Evolutionary conservation across 2,329 filamentous ascomycete genomes (phyloP), one percentile per base, ranked within the genome.

Genomic region (Penicillium sclerotiorum): DNA sequence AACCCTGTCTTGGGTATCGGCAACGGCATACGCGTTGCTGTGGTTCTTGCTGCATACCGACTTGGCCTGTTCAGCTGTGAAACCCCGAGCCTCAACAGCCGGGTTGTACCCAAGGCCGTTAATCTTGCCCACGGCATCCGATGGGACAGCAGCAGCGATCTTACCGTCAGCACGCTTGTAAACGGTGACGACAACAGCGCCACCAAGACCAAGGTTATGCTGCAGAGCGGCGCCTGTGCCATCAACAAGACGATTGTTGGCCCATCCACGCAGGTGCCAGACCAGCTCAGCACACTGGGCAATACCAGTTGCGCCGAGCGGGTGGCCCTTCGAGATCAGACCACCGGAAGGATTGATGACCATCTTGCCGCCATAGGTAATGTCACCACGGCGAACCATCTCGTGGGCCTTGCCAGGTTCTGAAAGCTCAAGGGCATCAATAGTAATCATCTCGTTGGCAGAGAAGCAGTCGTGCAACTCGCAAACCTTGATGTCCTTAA

Each of bases 401-500:
- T 96, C 90, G 69, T 96, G 92, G 0, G 93, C 94, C 71, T 90
- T 93, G 13, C 93, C 93, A 12, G 81, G 83, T 50, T 85, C 85
- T 33, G 80, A 83, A 9, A 97, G 80, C 1, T 90, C 91, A 1
- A 97, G 80, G 0, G 90, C 90, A 68, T 97, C 93, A 43, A 97
- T 85, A 1, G 85, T 86, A 44, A 94, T 82, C 87, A 97, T 88
- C 78, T 97, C 90, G 70, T 97, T 97, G 21, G 93, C 86, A 15
- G 86, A 91, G 81, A 97, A 97, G 77, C 94, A 97, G 76, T 97
- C 94, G 74, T 97, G 94, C 53, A 97, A 79, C 76, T 97, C 93
- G 65, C 90, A 91, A 13, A 97, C 88, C 64, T 87, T 85, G 56
- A 93, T 81, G 58, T 95, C 88, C 27, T 76, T 72, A 0, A 88